Conservation (phyloP, 225 moss, liverwort and hornwort genomes). For the Neckera pumila region DNA sequence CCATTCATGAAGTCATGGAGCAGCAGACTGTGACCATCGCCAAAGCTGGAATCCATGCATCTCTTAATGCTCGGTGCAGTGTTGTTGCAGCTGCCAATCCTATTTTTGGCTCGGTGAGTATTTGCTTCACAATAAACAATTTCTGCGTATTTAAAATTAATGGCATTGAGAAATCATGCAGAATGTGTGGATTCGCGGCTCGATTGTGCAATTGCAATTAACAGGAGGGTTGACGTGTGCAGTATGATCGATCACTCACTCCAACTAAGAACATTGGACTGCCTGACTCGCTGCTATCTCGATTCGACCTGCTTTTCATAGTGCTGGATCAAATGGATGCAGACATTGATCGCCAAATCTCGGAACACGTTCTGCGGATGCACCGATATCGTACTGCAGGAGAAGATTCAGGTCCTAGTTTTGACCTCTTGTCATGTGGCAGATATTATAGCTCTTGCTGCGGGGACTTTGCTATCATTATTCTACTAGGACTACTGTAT, state of each 20-base stretch:
- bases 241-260: conserved; percentile 80
- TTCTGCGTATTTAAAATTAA: background rate
- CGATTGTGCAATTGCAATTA: background rate
- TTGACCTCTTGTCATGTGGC: background rate
- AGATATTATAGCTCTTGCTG: background rate
- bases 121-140: background rate
- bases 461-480: background rate
- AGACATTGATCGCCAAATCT: conserved; percentile 73
- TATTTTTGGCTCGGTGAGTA: conserved; percentile 64
- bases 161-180: background rate
- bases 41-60: conserved; percentile 86
- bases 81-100: conserved; percentile 89
- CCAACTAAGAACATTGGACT: conserved; percentile 87
- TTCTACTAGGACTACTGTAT: background rate
- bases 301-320: conserved; percentile 77
- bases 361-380: conserved; percentile 78
- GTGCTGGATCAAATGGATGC: conserved; percentile 87
- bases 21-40: conserved; percentile 88
- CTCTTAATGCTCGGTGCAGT: conserved; percentile 81
- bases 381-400: conserved; percentile 81
- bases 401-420: conserved; percentile 58
- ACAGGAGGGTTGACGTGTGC: background rate
- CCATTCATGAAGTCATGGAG: conserved; percentile 89
- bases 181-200: background rate
- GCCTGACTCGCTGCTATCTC: conserved; percentile 77